phyloP scores from a whole-genome alignment of 495 filamentous ascomycete species.

The Aspergillus heteromorphus region DNA sequence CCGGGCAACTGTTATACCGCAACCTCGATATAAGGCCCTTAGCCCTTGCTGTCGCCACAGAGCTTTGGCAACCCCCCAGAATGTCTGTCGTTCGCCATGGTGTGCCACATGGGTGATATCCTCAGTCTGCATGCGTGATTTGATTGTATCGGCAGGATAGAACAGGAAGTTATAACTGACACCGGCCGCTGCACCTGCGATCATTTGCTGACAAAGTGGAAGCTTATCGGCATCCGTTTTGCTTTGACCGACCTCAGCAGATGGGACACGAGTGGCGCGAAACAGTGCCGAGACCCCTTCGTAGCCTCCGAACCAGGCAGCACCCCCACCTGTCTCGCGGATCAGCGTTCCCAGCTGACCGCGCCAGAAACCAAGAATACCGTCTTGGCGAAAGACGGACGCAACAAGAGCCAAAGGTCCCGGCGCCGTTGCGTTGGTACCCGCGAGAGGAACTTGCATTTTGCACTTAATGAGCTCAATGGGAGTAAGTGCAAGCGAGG shows the following conservation, averaged over 20 bases:
- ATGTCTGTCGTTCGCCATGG: constrained; percentile 48
- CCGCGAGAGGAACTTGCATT: constrained; percentile 71
- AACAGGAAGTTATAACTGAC: constrained; percentile 95
- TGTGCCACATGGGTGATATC: constrained; percentile 45
- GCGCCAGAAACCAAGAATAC: constrained; percentile 84
- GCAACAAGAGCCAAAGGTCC: constrained; percentile 60
- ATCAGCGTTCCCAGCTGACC: constrained; percentile 91
- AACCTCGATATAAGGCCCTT: constrained; percentile 84
- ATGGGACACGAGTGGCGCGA: constrained; percentile 31
- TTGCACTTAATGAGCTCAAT: constrained; percentile 98
- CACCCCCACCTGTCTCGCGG: constrained; percentile 86
- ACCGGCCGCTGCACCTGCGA: constrained; percentile 85
- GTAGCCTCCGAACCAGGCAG: constrained; percentile 93
- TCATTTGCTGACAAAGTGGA: constrained; percentile 70
- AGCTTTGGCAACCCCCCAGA: constrained; percentile 59
- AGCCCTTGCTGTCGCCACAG: constrained; percentile 80
- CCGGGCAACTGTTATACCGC: constrained; percentile 84
- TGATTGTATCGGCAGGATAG: constrained; percentile 96
- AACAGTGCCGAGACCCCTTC: constrained; percentile 73
- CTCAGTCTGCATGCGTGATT: constrained; percentile 91
- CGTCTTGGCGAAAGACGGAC: constrained; percentile 74
- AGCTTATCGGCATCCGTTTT: constrained; percentile 15
- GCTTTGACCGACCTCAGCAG: constrained; percentile 2
- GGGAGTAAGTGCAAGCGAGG: constrained; percentile 84
- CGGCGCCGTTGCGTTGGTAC: constrained; percentile 33